Conservation (phyloP, 2,329 filamentous ascomycete species). For the Drechslerella coelobrocha region DNA sequence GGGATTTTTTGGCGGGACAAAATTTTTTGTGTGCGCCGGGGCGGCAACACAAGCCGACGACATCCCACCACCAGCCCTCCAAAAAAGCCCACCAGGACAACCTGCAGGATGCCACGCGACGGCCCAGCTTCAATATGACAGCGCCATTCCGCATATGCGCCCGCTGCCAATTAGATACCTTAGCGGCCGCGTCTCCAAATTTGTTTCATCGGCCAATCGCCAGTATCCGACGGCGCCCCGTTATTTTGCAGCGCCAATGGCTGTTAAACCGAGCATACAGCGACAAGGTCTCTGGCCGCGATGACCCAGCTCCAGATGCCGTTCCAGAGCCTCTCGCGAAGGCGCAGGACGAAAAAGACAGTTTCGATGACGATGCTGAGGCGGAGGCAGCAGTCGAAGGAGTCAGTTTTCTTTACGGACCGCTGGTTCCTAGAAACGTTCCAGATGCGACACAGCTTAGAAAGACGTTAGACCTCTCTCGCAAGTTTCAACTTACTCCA, state of each 20-base stretch:
- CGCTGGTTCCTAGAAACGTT: not conserved
- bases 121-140: conserved; percentile 17
- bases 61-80: conserved; percentile 28
- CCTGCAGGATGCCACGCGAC: conserved; percentile 20
- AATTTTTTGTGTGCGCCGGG: conserved; percentile 31
- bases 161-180: conserved; percentile 29
- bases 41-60: conserved; percentile 42
- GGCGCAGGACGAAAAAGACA: conserved; percentile 1
- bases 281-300: conserved; percentile 10
- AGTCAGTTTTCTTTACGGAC: not conserved
- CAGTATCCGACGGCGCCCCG: conserved; percentile 7
- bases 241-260: conserved; percentile 14
- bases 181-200: conserved; percentile 2
- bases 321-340: not conserved
- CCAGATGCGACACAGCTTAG: too few species aligned
- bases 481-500: not conserved
- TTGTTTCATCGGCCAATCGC: not conserved
- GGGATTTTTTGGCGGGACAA: conserved; percentile 39
- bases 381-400: too few species aligned
- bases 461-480: not conserved
- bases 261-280: conserved; percentile 25
- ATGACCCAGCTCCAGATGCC: not conserved
- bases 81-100: too few species aligned
- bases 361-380: not conserved
- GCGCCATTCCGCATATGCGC: conserved; percentile 21